Conservation (phyloP, 176 grass and related monocot species). For the Secale cereale region DNA sequence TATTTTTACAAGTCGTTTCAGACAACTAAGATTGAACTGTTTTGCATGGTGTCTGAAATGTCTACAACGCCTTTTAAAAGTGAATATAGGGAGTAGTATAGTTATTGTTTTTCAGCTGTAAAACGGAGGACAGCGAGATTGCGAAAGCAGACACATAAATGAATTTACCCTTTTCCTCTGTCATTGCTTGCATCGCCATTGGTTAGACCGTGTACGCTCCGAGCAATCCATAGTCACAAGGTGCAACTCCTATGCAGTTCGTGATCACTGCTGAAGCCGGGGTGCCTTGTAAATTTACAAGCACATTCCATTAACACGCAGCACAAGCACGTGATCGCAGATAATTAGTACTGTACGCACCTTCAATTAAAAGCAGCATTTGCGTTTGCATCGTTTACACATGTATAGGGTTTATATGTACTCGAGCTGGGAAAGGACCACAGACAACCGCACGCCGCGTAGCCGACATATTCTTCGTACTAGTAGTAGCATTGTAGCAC, state of each 20-base stretch:
- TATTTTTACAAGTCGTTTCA: no score
- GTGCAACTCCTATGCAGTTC: background rate
- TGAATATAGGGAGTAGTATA: no score
- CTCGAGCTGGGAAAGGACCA: background rate
- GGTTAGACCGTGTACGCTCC: background rate
- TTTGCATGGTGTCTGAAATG: no score
- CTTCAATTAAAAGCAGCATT: background rate
- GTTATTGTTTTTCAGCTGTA: no score
- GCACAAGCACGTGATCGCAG: background rate
- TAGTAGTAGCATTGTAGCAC: background rate
- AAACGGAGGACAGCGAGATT: no score
- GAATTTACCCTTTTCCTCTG: no score
- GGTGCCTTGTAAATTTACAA: background rate
- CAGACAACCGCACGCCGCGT: background rate
- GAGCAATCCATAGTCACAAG: background rate
- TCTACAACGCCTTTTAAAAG: no score
- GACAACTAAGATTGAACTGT: no score
- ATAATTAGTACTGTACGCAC: no score
- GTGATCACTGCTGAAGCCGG: background rate
- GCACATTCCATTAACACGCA: background rate
- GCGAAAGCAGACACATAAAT: no score
- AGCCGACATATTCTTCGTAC: background rate
- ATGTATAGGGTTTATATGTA: background rate
- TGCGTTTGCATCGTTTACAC: background rate
- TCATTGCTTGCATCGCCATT: constrained; percentile 14